These are phyloP conservation scores for Pilobolus umbonatus DNA, from an alignment of 192 early-diverging fungal genomes.

Conservation along the genomic window DNA sequence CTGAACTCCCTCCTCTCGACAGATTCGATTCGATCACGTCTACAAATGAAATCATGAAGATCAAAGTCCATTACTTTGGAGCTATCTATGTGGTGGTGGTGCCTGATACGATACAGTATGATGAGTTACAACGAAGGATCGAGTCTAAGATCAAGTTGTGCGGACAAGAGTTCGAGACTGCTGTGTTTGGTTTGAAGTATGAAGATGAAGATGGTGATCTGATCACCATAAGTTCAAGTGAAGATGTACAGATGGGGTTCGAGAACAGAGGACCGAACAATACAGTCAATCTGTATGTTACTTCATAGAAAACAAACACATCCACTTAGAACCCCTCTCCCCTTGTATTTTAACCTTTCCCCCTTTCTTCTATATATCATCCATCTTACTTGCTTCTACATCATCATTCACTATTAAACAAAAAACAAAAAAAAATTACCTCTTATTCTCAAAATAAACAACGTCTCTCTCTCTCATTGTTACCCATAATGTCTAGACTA, in stretches of 20 bases:
- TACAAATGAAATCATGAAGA: constrained; percentile 49
- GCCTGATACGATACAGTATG: constrained; percentile 65
- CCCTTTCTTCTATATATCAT: too few relatives aligned
- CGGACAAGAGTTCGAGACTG: constrained; percentile 49
- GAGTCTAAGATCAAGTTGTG: constrained; percentile 87
- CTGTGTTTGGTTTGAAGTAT: constrained; percentile 73
- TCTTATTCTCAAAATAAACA: too few relatives aligned
- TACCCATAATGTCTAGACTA: too few relatives aligned
- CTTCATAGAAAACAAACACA: constrained; percentile 29
- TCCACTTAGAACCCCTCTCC: too few relatives aligned
- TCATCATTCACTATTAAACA: too few relatives aligned
- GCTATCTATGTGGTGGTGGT: constrained; percentile 91
- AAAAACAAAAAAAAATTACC: too few relatives aligned
- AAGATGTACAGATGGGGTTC: constrained; percentile 91
- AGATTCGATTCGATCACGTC: neutral
- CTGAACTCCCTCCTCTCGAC: constrained; percentile 6
- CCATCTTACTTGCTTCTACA: too few relatives aligned
- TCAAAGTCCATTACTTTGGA: constrained; percentile 84
- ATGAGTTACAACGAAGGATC: constrained; percentile 72
- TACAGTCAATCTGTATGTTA: constrained; percentile 51
- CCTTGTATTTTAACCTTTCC: too few relatives aligned
- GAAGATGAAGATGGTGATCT: constrained; percentile 94
- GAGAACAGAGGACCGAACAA: constrained; percentile 53
- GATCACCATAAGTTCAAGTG: constrained; percentile 79
- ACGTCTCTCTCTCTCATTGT: too few relatives aligned